Evolutionary conservation across 2,329 filamentous ascomycete genomes (phyloP).

Genomic region (Cytospora piceae): DNA sequence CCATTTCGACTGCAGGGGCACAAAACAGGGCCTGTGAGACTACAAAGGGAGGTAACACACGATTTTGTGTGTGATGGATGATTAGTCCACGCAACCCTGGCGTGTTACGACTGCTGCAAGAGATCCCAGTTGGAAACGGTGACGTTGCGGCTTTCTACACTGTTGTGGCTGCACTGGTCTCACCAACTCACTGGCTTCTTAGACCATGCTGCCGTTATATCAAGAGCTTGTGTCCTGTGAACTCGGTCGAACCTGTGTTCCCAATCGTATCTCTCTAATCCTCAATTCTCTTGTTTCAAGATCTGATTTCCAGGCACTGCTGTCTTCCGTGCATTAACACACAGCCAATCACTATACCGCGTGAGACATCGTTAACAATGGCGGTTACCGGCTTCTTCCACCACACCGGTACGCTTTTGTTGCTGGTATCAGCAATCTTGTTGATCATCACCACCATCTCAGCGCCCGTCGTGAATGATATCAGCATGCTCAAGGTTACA

Average conservation of each 20-base stretch:
- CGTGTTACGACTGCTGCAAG: neutral
- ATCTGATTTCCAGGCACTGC: neutral
- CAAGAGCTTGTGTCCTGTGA: constrained; percentile 12
- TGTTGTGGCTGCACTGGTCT: constrained; percentile 1
- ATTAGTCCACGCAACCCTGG: neutral
- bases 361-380: constrained; percentile 45
- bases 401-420: constrained; percentile 61
- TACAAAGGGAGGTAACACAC: constrained; percentile 4
- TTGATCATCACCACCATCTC: constrained; percentile 63
- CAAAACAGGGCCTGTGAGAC: constrained; percentile 20
- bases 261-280: constrained; percentile 1
- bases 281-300: constrained; percentile 2
- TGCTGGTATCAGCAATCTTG: constrained; percentile 58
- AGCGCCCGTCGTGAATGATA: constrained; percentile 59
- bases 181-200: neutral
- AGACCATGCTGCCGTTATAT: constrained; percentile 23
- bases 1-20: constrained; percentile 17
- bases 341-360: constrained; percentile 16
- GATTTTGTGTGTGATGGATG: constrained; percentile 9
- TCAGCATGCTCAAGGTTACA: constrained; percentile 57
- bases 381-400: constrained; percentile 55
- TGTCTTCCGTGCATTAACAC: neutral
- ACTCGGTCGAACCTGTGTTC: constrained; percentile 19
- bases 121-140: neutral
- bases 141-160: constrained; percentile 10